These are phyloP conservation scores for Chaetothyriales sp. DNA, from an alignment of 2,329 filamentous ascomycete species.

Conservation along the genomic window DNA sequence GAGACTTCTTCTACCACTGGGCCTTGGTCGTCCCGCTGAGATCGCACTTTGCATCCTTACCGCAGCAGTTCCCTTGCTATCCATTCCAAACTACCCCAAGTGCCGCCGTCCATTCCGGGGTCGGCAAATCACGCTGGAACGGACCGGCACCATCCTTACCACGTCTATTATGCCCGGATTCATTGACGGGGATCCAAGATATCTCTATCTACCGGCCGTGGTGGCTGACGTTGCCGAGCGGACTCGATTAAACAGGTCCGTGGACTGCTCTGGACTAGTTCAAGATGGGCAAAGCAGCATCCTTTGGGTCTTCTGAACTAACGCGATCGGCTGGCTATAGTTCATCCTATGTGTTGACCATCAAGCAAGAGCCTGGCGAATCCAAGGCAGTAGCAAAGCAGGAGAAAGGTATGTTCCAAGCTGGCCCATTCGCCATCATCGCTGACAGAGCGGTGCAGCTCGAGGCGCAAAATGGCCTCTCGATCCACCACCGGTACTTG, in stretches of 20 bases:
- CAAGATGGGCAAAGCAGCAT: constrained; percentile 2
- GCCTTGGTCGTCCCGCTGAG: background rate
- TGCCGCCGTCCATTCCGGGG: background rate
- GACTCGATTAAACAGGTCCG: background rate
- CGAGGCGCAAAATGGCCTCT: constrained; percentile 3
- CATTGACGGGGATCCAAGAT: background rate
- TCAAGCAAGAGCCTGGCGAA: constrained; percentile 2
- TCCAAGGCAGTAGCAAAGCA: background rate
- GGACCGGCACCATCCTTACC: background rate
- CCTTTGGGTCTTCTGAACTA: constrained; percentile 2
- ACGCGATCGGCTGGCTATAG: constrained; percentile 2
- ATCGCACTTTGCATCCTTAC: background rate
- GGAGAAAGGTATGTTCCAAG: background rate
- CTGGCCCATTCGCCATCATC: background rate
- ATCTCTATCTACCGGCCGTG: background rate
- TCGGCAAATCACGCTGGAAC: background rate
- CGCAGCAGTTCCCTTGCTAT: background rate
- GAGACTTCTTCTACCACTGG: background rate
- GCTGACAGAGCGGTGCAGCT: background rate
- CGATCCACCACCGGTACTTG: constrained; percentile 5
- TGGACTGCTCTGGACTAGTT: background rate
- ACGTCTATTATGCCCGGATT: background rate
- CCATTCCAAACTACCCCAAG: background rate
- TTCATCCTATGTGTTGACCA: constrained; percentile 1
- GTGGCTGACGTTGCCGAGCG: background rate